Percentiles rank a stretch among this genome's conserved stretches.
Conservation (phyloP, 352 stramenopile genomes). For the Aphanomyces cochlioides region DNA sequence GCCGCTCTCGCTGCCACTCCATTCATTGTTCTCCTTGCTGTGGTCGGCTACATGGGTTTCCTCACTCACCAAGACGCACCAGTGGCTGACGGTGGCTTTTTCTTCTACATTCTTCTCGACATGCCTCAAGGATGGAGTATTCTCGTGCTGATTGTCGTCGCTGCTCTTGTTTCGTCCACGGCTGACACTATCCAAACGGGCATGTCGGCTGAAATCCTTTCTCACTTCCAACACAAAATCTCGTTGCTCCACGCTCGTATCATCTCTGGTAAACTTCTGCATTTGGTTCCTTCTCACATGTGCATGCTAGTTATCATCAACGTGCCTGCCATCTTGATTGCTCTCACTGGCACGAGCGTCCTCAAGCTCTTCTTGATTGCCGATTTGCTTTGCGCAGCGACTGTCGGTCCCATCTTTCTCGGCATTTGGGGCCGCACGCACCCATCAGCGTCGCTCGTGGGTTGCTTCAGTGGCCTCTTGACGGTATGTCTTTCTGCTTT, state of each 20-base stretch:
- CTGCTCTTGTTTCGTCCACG: conserved; percentile 57
- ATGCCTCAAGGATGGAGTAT: conserved; percentile 67
- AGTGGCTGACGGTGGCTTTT: conserved; percentile 38
- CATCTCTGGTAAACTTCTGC: conserved; percentile 42
- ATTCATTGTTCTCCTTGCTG: conserved; percentile 63
- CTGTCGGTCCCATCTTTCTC: conserved; percentile 69
- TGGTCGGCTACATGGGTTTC: conserved; percentile 60
- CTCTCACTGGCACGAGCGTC: conserved; percentile 62
- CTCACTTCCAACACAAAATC: conserved; percentile 55
- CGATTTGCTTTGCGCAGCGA: conserved; percentile 67
- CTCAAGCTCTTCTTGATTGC: conserved; percentile 72
- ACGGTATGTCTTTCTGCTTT: conserved; percentile 30
- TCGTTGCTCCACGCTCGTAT: conserved; percentile 50
- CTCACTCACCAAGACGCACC: conserved; percentile 19
- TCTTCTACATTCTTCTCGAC: conserved; percentile 71
- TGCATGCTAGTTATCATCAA: conserved; percentile 57
- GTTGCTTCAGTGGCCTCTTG: conserved; percentile 52
- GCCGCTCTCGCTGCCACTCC: conserved; percentile 53
- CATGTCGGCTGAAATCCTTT: conserved; percentile 64
- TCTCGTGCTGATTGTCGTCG: conserved; percentile 63
- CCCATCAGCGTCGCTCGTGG: conserved; percentile 42
- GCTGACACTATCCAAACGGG: conserved; percentile 74
- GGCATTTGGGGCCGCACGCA: conserved; percentile 51
- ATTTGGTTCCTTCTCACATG: too few species aligned
- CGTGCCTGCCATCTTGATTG: conserved; percentile 60